Base-by-base conservation (phyloP, 1,284 basidiomycete genomes). In the Phenoliferia sp. region DNA sequence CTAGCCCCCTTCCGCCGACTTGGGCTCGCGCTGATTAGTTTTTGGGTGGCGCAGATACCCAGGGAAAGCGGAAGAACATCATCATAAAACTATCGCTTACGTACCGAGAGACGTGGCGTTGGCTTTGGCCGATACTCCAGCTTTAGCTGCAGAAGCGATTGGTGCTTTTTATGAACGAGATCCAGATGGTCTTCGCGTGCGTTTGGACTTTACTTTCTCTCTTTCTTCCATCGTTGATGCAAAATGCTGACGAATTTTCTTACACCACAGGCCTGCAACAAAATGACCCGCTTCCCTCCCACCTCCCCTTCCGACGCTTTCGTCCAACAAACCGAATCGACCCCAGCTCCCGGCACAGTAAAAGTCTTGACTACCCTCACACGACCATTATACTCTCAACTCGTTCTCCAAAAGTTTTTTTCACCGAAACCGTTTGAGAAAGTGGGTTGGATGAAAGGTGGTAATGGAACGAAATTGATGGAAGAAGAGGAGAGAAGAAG, bases 111-210 rank as follows among this genome's bases (percentile, higher is more conserved):
- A 90, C 59, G 84, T 97, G 39, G 90, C 89, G 2, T 86, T 84
- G 70, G 87, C 90, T 0, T 82, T 99, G 31, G 77, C 81, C 16
- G 78, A 81, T 9, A 81, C 87, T 69, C 89, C 90, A 0, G 81
- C 85, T 5, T 83, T 99, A 26, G 82, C 94, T 16, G 91, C 96
- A 74, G 88, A 86, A 74, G 90, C 94, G 0, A 84, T 90, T 3
- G 92, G 94, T 78, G 86, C 90, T 0, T 97, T 98, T 79, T 95
- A 96, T 77, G 94, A 93, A 1, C 85, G 94, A 63, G 94, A 96
- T 80, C 88, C 89, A 0, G 82, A 90, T 3, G 91, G 93, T 78
- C 82, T 97, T 64, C 86, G 92, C 55, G 92, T 94, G 77, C 77
- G 87, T 52, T 31, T 22, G n/a, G n/a, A n/a, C n/a, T n/a, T n/a